Percentiles rank a stretch among this genome's conserved stretches.
Evolutionary conservation across 176 grass and related monocot species (phyloP).

Genomic region (Avena insularis): DNA sequence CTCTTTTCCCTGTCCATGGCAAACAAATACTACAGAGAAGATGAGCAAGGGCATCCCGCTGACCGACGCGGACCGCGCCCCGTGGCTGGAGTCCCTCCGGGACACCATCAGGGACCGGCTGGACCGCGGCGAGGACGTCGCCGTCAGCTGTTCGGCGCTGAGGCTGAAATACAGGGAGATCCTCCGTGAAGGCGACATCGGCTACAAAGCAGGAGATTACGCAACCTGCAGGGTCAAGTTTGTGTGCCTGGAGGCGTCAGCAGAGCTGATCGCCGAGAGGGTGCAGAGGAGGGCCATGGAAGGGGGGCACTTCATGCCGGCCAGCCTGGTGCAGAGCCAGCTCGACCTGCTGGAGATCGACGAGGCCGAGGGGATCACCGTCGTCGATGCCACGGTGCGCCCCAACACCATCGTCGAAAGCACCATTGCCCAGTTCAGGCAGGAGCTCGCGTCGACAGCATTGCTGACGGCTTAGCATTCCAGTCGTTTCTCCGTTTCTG

Average conservation of each 20-base stretch:
- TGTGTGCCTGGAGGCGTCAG: constrained; percentile 72
- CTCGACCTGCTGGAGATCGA: constrained; percentile 79
- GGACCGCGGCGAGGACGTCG: constrained; percentile 46
- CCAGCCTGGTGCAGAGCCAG: constrained; percentile 71
- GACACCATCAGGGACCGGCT: constrained; percentile 52
- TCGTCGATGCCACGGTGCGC: constrained; percentile 42
- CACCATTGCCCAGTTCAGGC: constrained; percentile 54
- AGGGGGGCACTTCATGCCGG: constrained; percentile 82
- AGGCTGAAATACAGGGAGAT: constrained; percentile 76
- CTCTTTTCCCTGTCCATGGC: background rate
- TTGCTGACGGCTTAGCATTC: background rate
- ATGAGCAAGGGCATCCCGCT: constrained; percentile 79
- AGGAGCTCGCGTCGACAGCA: constrained; percentile 21
- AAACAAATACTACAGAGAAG: constrained; percentile 53
- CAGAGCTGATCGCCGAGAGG: constrained; percentile 62
- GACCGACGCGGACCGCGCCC: constrained; percentile 55
- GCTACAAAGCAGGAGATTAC: constrained; percentile 50
- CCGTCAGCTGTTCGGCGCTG: constrained; percentile 80
- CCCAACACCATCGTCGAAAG: constrained; percentile 39
- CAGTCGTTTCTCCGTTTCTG: background rate
- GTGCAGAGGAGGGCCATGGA: constrained; percentile 57
- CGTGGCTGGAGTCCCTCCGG: constrained; percentile 69
- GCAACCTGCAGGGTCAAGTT: constrained; percentile 69
- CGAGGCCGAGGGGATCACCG: constrained; percentile 53
- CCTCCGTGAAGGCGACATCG: constrained; percentile 52